A percentile compares a stretch with the other conserved stretches of the same genome.
These are phyloP conservation scores for Salix viminalis DNA, from an alignment of 345 rosid species.

Conservation along the genomic window DNA sequence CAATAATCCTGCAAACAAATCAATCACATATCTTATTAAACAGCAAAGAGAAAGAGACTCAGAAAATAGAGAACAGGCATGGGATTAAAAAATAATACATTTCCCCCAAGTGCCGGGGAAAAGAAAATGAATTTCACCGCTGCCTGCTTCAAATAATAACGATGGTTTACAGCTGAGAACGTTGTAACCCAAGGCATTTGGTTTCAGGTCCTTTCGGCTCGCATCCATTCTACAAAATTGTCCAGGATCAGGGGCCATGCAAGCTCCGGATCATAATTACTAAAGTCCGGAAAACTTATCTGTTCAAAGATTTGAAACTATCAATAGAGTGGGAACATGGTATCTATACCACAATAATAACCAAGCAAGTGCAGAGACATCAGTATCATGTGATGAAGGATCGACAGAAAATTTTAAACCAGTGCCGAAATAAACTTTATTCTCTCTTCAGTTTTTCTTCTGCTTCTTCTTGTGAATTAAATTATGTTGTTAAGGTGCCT, in stretches of 20 bases:
- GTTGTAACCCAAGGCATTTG: slow-evolving; percentile 18
- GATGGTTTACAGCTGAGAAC: slow-evolving; percentile 46
- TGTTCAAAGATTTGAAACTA: slow-evolving; percentile 32
- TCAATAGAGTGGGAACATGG: neutral
- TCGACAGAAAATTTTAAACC: neutral
- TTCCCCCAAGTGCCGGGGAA: neutral
- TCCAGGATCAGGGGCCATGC: slow-evolving; percentile 98
- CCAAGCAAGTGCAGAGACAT: neutral
- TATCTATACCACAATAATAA: neutral
- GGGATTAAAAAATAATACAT: neutral
- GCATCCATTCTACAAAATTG: slow-evolving; percentile 98
- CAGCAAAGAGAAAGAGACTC: neutral
- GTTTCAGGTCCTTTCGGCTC: slow-evolving; percentile 55
- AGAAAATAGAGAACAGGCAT: neutral
- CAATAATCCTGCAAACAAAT: slow-evolving; percentile 34
- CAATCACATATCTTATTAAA: slow-evolving; percentile 1
- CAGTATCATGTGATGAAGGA: neutral
- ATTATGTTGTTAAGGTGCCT: neutral
- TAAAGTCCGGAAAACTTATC: slow-evolving; percentile 87
- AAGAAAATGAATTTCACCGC: neutral
- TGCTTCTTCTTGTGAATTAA: neutral
- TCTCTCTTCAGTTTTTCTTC: neutral
- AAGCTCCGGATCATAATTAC: slow-evolving; percentile 76
- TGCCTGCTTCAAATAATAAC: slow-evolving; percentile 31
- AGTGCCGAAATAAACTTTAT: neutral